These are phyloP conservation scores for Amoeboaphelidium protococcarum DNA, from an alignment of 371 early-diverging fungal genomes.

Conservation along the genomic window DNA sequence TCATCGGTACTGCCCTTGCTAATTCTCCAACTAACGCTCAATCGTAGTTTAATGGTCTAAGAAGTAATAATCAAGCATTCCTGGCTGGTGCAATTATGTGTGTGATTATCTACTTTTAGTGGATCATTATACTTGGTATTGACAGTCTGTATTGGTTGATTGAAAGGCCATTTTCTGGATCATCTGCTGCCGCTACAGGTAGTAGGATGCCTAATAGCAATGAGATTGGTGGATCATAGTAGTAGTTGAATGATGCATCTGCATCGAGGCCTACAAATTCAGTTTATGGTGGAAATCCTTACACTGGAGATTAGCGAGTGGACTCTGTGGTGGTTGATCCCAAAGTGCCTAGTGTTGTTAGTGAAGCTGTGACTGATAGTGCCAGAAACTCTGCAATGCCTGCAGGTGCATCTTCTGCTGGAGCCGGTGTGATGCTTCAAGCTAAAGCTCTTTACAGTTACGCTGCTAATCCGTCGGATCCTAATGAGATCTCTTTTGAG, in stretches of 20 bases:
- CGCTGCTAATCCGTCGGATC: slow-evolving; percentile 52
- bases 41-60: neutral
- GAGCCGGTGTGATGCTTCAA: neutral
- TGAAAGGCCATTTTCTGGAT: neutral
- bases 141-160: neutral
- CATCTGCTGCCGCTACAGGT: neutral
- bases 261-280: no score
- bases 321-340: no score
- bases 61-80: neutral
- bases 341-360: neutral
- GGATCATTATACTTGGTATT: neutral
- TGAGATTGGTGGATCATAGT: neutral
- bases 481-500: slow-evolving; percentile 64
- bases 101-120: neutral
- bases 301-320: no score
- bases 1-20: neutral
- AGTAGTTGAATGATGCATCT: neutral
- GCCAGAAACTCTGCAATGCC: neutral
- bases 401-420: neutral
- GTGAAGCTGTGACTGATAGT: neutral
- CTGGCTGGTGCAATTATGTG: neutral
- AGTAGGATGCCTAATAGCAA: neutral
- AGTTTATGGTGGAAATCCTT: no score
- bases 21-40: neutral
- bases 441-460: neutral